A percentile compares a stretch with the other conserved stretches of the same genome.
These are phyloP conservation scores for Immersiporthe knoxdaviesiana DNA, from an alignment of 2,329 filamentous ascomycete genomes.

Conservation along the genomic window DNA sequence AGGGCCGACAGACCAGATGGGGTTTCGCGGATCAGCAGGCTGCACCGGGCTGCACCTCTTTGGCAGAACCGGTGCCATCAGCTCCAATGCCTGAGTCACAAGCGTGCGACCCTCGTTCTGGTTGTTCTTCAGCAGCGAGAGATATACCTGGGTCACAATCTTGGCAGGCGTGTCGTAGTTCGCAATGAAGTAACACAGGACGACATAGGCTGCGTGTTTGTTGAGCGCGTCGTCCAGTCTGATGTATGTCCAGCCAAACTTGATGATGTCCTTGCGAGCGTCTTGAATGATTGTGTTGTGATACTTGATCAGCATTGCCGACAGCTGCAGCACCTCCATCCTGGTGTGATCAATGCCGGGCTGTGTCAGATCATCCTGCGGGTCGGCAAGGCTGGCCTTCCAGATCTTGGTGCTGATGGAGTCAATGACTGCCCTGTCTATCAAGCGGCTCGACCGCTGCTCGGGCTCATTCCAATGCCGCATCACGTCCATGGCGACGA, in stretches of 20 bases:
- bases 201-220: conserved; percentile 95
- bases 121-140: conserved; percentile 86
- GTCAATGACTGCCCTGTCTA: conserved; percentile 86
- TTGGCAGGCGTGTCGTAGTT: conserved; percentile 96
- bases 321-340: conserved; percentile 94
- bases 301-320: conserved; percentile 93
- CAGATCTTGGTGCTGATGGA: conserved; percentile 91
- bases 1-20: conserved; percentile 87
- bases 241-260: conserved; percentile 99
- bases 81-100: conserved; percentile 90
- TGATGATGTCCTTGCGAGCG: conserved; percentile 95
- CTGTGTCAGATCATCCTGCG: conserved; percentile 80
- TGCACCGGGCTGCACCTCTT: conserved; percentile 71
- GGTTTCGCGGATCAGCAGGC: conserved; percentile 68
- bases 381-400: conserved; percentile 84
- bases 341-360: conserved; percentile 92
- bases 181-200: conserved; percentile 97
- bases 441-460: conserved; percentile 60
- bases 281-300: conserved; percentile 87
- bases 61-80: conserved; percentile 91
- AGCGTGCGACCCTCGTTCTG: conserved; percentile 92
- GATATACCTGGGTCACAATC: conserved; percentile 94
- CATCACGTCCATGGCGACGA: conserved; percentile 95
- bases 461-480: conserved; percentile 70
- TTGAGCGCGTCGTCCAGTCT: conserved; percentile 98